Evolutionary conservation across 495 filamentous ascomycete genomes (phyloP).

Genomic region (Penicillium waksmanii): DNA sequence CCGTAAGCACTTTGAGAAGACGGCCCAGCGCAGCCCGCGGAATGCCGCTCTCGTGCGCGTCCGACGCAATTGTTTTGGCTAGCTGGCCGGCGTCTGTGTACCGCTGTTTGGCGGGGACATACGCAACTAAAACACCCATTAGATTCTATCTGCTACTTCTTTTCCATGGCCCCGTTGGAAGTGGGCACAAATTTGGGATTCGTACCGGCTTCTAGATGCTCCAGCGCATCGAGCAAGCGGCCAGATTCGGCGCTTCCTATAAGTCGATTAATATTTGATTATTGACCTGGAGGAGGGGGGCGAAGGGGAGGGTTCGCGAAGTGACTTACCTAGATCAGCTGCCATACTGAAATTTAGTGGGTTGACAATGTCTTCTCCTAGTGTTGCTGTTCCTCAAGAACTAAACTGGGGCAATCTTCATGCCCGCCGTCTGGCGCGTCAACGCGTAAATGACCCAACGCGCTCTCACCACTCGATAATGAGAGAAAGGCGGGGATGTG

Average conservation of each 20-base stretch:
- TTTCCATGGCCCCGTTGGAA: background rate
- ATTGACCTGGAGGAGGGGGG: background rate
- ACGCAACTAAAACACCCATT: slow-evolving; percentile 37
- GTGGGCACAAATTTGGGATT: background rate
- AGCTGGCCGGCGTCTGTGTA: slow-evolving; percentile 46
- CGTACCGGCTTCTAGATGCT: slow-evolving; percentile 51
- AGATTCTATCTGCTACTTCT: slow-evolving; percentile 7
- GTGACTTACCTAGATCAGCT: background rate
- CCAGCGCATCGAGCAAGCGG: slow-evolving; percentile 42
- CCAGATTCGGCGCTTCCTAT: slow-evolving; percentile 24
- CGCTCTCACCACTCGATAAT: background rate
- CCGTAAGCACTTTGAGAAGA: slow-evolving; percentile 69
- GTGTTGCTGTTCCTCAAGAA: background rate
- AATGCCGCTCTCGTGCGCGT: slow-evolving; percentile 71
- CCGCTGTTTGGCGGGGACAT: slow-evolving; percentile 46
- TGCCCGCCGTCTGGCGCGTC: slow-evolving; percentile 11
- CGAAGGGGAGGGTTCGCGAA: background rate
- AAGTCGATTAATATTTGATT: background rate
- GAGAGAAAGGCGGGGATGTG: background rate
- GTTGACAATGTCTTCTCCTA: too few relatives aligned
- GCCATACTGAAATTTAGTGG: background rate
- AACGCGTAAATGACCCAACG: slow-evolving; percentile 4
- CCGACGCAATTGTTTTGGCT: slow-evolving; percentile 45
- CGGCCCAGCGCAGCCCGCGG: slow-evolving; percentile 58
- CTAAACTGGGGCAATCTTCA: slow-evolving; percentile 6